Evolutionary conservation across 805 yeast genomes (phyloP).

Genomic region (Wickerhamiella siamensis): DNA sequence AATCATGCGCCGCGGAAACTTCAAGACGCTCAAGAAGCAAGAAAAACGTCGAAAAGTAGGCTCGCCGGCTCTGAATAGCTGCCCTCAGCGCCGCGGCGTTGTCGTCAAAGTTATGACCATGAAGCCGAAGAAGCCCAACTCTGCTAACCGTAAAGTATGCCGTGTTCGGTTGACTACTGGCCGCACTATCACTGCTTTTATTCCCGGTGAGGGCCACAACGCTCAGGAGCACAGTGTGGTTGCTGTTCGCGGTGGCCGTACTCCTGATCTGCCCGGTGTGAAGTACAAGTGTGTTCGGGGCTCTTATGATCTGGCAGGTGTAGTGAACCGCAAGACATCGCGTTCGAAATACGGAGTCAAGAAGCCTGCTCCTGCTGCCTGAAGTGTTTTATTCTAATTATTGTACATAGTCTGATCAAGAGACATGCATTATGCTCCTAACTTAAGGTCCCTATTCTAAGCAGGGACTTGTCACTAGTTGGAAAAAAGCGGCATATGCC

Average conservation of each 20-base stretch:
- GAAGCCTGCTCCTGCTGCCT: slow-evolving; percentile 25
- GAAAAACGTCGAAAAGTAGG: slow-evolving; percentile 30
- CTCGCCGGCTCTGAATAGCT: slow-evolving; percentile 69
- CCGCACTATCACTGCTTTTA: slow-evolving; percentile 75
- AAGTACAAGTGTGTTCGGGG: slow-evolving; percentile 91
- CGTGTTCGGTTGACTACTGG: slow-evolving; percentile 90
- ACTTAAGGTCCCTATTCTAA: too few relatives aligned
- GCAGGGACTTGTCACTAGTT: too few relatives aligned
- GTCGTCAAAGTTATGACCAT: slow-evolving; percentile 85
- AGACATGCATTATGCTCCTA: not conserved
- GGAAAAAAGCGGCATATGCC: too few relatives aligned
- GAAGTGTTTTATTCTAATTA: too few relatives aligned
- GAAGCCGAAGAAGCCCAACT: slow-evolving; percentile 96
- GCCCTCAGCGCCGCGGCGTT: slow-evolving; percentile 87
- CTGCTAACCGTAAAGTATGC: slow-evolving; percentile 94
- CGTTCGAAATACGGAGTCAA: slow-evolving; percentile 92
- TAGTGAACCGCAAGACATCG: slow-evolving; percentile 78
- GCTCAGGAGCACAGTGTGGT: slow-evolving; percentile 96
- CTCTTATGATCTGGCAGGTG: slow-evolving; percentile 83
- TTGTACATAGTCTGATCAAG: not conserved
- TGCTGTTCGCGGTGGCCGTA: slow-evolving; percentile 94
- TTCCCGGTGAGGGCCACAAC: slow-evolving; percentile 98
- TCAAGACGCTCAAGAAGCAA: slow-evolving; percentile 23
- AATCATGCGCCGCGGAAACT: slow-evolving; percentile 22
- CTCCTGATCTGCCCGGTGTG: slow-evolving; percentile 96